These are phyloP conservation scores for Tephrocybe sp. DNA, from an alignment of 768 basidiomycete species.

Conservation along the genomic window DNA sequence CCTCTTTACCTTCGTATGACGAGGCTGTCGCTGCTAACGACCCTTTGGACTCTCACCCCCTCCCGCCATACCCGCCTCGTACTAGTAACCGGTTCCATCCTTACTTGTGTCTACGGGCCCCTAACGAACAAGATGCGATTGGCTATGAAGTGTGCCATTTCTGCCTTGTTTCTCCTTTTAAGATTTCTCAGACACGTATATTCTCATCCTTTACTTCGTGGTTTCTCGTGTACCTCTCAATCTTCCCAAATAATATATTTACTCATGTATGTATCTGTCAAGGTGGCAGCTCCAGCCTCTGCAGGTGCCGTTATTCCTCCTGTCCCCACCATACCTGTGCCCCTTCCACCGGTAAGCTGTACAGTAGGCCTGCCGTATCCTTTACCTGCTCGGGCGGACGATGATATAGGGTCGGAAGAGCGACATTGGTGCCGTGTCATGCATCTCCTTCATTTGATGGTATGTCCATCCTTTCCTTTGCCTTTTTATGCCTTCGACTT, in stretches of 20 bases:
- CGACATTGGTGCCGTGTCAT: not conserved
- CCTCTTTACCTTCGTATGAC: not conserved
- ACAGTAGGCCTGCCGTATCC: not conserved
- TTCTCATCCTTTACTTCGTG: too few species aligned
- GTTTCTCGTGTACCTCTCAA: not conserved
- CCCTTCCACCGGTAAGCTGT: not conserved
- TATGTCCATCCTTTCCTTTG: not conserved
- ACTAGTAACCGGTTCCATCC: not conserved
- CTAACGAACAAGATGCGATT: not conserved
- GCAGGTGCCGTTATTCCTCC: not conserved
- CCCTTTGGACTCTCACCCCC: not conserved
- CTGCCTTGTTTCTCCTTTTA: not conserved
- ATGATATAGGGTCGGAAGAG: not conserved
- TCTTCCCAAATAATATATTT: not conserved
- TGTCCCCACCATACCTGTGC: not conserved
- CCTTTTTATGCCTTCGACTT: not conserved
- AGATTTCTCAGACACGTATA: too few species aligned
- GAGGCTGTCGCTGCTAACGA: not conserved
- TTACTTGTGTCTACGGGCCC: not conserved
- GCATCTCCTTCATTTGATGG: constrained; percentile 3
- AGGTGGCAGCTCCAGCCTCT: not conserved
- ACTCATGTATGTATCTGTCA: not conserved
- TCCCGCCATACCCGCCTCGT: not conserved
- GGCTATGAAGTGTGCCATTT: not conserved
- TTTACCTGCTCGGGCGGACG: not conserved